These are phyloP conservation scores for Tuber magnatum DNA, from an alignment of 495 filamentous ascomycete species.

Conservation along the genomic window DNA sequence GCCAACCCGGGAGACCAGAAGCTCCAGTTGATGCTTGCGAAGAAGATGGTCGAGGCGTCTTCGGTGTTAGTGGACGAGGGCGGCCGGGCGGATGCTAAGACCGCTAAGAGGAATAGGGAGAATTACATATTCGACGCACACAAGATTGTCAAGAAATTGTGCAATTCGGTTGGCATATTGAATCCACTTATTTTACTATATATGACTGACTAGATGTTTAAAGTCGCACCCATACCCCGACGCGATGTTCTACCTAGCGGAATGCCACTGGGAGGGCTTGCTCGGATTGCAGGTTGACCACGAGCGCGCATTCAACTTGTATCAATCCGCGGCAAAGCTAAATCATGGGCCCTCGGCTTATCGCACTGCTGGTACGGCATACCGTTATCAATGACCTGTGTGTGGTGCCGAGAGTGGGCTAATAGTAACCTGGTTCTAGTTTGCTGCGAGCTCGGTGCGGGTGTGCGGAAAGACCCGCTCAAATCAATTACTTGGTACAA, in stretches of 20 bases:
- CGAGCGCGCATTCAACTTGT: constrained; percentile 84
- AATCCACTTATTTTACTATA: not conserved
- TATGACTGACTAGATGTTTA: constrained; percentile 6
- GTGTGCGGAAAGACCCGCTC: constrained; percentile 78
- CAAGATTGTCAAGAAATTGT: constrained; percentile 84
- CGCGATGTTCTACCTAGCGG: constrained; percentile 89
- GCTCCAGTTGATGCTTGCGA: constrained; percentile 65
- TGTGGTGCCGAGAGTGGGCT: not conserved
- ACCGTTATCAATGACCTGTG: not conserved
- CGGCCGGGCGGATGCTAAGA: constrained; percentile 65
- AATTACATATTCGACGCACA: constrained; percentile 77
- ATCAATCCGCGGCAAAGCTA: constrained; percentile 85
- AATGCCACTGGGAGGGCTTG: constrained; percentile 71
- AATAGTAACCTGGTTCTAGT: constrained; percentile 45
- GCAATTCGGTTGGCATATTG: constrained; percentile 45
- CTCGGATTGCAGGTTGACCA: constrained; percentile 67
- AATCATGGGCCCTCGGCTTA: constrained; percentile 84
- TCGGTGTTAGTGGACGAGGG: constrained; percentile 62
- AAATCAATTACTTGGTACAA: constrained; percentile 98
- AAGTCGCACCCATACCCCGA: constrained; percentile 55
- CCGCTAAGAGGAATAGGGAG: constrained; percentile 68
- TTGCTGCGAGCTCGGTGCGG: constrained; percentile 96
- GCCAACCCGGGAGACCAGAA: constrained; percentile 63
- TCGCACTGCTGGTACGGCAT: constrained; percentile 58
- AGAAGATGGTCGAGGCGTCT: constrained; percentile 80